Conservation (phyloP, 129 eudicot species). For the Centrapalus pauciflorus region DNA sequence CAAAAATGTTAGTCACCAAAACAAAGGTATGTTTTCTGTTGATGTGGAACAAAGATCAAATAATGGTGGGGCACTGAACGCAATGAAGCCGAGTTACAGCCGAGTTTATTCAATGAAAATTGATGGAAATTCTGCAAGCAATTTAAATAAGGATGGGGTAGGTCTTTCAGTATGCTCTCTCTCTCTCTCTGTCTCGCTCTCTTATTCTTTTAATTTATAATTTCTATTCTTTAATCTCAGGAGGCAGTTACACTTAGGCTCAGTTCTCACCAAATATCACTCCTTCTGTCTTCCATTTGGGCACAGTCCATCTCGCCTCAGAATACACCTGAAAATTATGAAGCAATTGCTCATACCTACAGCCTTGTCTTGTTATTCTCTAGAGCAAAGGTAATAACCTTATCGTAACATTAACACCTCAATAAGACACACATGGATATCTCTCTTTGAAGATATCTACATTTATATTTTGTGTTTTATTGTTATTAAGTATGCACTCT, state of each 20-base stretch:
- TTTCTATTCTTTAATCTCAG: constrained; percentile 28
- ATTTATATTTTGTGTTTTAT: neutral
- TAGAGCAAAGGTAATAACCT: constrained; percentile 81
- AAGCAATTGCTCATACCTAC: constrained; percentile 93
- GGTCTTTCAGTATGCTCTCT: constrained; percentile 23
- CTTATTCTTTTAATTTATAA: neutral
- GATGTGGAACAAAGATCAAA: constrained; percentile 34
- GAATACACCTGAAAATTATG: constrained; percentile 75
- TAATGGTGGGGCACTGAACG: constrained; percentile 49
- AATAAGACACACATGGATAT: neutral
- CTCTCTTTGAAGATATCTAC: neutral
- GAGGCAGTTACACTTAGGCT: constrained; percentile 69
- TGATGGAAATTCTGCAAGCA: constrained; percentile 33
- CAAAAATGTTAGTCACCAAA: constrained; percentile 32
- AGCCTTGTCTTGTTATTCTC: constrained; percentile 78
- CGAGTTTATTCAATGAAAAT: constrained; percentile 50
- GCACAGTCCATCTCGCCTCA: constrained; percentile 64
- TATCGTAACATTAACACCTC: too few relatives aligned
- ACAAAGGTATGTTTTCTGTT: constrained; percentile 3
- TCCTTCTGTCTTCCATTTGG: constrained; percentile 88
- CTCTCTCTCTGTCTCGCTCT: neutral
- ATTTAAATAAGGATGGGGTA: constrained; percentile 51
- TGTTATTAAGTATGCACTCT: constrained; percentile 15
- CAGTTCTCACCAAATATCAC: constrained; percentile 72
- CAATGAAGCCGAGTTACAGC: constrained; percentile 72